A percentile compares a stretch with the other conserved stretches of the same genome.
Evolutionary conservation across 306 rosid genomes (phyloP).

Genomic region (Lithocarpus polystachyus): DNA sequence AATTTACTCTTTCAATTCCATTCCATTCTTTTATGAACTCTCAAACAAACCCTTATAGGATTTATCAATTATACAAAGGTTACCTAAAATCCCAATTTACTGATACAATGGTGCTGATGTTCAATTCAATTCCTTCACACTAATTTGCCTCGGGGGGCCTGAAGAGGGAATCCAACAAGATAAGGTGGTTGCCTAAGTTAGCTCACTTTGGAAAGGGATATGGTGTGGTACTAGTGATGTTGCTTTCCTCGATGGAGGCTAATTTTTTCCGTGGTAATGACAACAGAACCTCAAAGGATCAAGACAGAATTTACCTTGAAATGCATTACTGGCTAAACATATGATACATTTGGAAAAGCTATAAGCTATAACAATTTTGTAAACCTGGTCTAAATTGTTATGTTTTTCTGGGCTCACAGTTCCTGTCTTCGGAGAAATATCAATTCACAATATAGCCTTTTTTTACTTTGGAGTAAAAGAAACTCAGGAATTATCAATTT

Average conservation of each 20-base stretch:
- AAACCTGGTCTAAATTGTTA: not conserved
- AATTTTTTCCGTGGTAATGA: not conserved
- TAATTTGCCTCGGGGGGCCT: not conserved
- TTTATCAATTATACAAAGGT: not conserved
- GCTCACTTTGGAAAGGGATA: not conserved
- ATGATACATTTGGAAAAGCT: not conserved
- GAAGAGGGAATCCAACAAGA: not conserved
- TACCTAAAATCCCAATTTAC: not conserved
- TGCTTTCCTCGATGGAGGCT: not conserved
- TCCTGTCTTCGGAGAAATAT: not conserved
- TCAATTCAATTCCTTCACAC: not conserved
- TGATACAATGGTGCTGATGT: slow-evolving; percentile 8
- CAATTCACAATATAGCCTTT: not conserved
- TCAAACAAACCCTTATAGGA: not conserved
- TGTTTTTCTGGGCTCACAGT: not conserved
- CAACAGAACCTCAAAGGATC: not conserved
- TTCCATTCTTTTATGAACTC: no score
- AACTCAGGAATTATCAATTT: no score
- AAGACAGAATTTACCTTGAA: not conserved
- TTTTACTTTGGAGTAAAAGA: not conserved
- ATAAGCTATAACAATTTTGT: not conserved
- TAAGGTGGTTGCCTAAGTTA: not conserved
- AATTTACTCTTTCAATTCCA: no score
- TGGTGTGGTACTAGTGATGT: not conserved
- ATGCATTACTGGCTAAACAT: not conserved